Base-by-base conservation (phyloP, 2,329 filamentous ascomycete species). In the Colletotrichum euphorbiae region DNA sequence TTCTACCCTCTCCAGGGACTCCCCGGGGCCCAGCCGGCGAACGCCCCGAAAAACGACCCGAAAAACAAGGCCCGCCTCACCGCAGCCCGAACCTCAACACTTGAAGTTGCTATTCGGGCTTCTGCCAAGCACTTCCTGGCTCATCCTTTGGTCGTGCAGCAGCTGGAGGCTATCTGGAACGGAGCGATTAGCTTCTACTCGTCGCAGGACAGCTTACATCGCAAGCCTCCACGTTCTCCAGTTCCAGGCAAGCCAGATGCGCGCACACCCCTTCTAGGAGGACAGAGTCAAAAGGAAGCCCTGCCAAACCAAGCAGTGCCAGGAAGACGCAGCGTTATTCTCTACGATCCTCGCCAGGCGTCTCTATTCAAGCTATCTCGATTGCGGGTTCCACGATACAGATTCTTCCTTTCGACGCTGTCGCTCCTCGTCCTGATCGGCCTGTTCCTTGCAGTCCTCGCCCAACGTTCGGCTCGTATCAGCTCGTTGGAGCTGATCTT, bases 161-260 rank as follows among this genome's bases (percentile, higher is more conserved):
- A 98, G 76, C 84, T 98, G n/a, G 94, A 98, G 78, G 94, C 94
- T 50, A 97, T 98, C 70, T 98, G 95, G 95, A 95, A 93, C 19
- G 95, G 95, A 31, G 95, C 92, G 17, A 96, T 98, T 71, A 94
- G 96, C 72, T 98, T 98, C 75, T 94, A 97, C 79, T 96, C 93
- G 2, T 89, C 91, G 12, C 93, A 93, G 5, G 94, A 98, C 77
- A 92, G 88, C 71, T 82, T 98, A 24, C 95, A 98, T 77, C 90
- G 93, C 54, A 84, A 83, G 33, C 77, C 80, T 7, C 75, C 78
- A 21, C 72, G 78, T 1, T 74, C 73, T 5, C 75, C 74, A 7
- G 70, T 61, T 66, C 33, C 74, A 63, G 70, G 31, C 45, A 82
- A 82, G 69, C 74, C 76, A 55, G 81, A 85, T 73, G 77, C 77